Conservation (phyloP, 2,329 filamentous ascomycete genomes). For the Diplodia seriata region DNA sequence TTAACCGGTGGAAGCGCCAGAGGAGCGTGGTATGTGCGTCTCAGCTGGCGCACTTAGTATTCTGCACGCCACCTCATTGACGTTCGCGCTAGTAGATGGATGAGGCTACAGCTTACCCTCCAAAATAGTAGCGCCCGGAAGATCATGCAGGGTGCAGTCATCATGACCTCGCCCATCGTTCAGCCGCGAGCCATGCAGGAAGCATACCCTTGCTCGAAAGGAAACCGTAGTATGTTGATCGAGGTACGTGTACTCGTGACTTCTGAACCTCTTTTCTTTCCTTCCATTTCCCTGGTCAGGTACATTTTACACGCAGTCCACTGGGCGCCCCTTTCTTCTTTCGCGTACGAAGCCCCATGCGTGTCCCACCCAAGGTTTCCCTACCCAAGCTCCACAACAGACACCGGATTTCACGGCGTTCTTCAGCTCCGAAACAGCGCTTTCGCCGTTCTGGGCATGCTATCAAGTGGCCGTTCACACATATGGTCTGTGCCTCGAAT, state of each 20-base stretch:
- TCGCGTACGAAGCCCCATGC: not conserved
- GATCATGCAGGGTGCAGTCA: slow-evolving; percentile 5
- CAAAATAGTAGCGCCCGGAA: not conserved
- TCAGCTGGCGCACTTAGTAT: not conserved
- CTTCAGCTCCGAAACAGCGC: not conserved
- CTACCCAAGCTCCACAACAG: slow-evolving; percentile 1
- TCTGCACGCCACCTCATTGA: not conserved
- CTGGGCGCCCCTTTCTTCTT: not conserved
- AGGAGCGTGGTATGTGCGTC: not conserved
- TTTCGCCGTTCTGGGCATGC: not conserved
- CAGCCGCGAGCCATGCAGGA: not conserved
- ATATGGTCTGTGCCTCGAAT: not conserved
- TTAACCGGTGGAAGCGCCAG: not conserved
- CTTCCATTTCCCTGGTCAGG: not conserved
- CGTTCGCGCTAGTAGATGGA: not conserved
- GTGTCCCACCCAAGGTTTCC: not conserved
- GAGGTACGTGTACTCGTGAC: not conserved
- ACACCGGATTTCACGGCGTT: not conserved
- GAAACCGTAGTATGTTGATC: not conserved
- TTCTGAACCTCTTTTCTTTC: not conserved
- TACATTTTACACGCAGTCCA: not conserved
- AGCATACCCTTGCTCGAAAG: not conserved
- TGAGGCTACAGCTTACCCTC: not conserved
- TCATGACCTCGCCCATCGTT: not conserved
- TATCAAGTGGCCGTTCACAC: not conserved